Percentiles rank a stretch among this genome's conserved stretches.
Conservation (phyloP, 1,139 yeast genomes). For the Wickerhamomyces sp. region DNA sequence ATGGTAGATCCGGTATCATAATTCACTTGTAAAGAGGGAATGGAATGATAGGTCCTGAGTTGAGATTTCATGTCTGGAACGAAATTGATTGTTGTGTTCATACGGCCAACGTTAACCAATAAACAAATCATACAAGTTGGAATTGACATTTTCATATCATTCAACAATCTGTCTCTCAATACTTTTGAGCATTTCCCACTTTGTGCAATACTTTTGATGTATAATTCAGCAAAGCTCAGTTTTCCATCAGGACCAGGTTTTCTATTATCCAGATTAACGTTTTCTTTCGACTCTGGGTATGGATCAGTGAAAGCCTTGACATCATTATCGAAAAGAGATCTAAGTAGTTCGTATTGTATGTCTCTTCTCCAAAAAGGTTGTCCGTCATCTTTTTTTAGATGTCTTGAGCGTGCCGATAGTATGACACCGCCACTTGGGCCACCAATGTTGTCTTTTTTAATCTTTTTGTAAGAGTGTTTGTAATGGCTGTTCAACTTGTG, state of each 20-base stretch:
- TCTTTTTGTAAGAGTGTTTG: background rate
- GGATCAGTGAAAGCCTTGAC: conserved; percentile 64
- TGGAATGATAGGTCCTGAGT: conserved; percentile 85
- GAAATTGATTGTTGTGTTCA: conserved; percentile 93
- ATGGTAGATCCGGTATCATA: conserved; percentile 22
- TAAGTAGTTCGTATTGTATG: conserved; percentile 78
- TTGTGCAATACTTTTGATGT: conserved; percentile 76
- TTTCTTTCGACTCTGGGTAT: conserved; percentile 27
- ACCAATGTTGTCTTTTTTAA: conserved; percentile 4
- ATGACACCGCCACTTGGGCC: conserved; percentile 4
- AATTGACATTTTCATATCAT: conserved; percentile 58
- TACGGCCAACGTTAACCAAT: conserved; percentile 85
- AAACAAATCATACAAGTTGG: conserved; percentile 81
- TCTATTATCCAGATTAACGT: conserved; percentile 18
- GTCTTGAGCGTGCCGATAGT: conserved; percentile 44
- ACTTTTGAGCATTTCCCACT: conserved; percentile 82
- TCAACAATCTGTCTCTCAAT: conserved; percentile 67
- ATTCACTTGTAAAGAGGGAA: conserved; percentile 77
- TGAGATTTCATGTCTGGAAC: conserved; percentile 97
- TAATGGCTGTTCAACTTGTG: background rate
- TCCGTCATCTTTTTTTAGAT: conserved; percentile 85
- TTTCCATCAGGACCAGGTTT: conserved; percentile 27
- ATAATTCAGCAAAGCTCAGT: conserved; percentile 80
- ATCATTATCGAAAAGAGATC: conserved; percentile 58
- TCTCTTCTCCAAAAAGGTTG: conserved; percentile 89